Base-by-base conservation (phyloP, 139 green algal species). In the Chlorokybus atmophyticus region DNA sequence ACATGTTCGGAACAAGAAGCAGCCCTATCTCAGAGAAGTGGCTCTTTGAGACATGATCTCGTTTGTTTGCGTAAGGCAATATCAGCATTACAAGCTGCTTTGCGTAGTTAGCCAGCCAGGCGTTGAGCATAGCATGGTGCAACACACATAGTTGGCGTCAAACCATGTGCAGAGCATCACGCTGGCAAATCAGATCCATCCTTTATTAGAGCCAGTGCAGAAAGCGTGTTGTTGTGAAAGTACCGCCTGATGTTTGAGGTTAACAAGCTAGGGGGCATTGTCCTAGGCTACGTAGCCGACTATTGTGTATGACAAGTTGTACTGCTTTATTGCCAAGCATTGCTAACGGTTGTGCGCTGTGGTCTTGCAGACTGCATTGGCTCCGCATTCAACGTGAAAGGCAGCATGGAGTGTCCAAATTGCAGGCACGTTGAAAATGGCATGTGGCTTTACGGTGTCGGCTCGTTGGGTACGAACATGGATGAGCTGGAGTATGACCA, bases 371-470 rank as follows among this genome's bases (percentile, higher is more conserved):
- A 62, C 32, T 67, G 60, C 53, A 67, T 67, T 23, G 60, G 60
- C 7, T 67, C 60, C 3, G 60, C 60, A 23, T 67, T 67, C 50
- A 67, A 67, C 3, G 60, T 44, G 8, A 67, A 67, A 50, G 51
- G 60, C n/a, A 14, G 7, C 7, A 67, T 67, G 60, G 39, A 67
- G 60, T 67, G 60, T 35, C 60, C 60, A 17, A 67, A 67, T 32
- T 67, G 60, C 60, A 29, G 60, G 23, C 21, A 25, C 2, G 60
- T 62, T 50, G 60, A 61, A 25, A 23, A 67, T 1, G 60, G 60
- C 27, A 2, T 54, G 27, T 67, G 60, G 60, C 60, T 54, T 23
- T 51, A 51, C 21, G 30, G n/a, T n/a, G n/a, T n/a, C n/a, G n/a
- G n/a, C n/a, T n/a, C n/a, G n/a, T n/a, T n/a, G n/a, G n/a, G n/a